phyloP scores from a whole-genome alignment of 345 rosid species.

The Boechera stricta region DNA sequence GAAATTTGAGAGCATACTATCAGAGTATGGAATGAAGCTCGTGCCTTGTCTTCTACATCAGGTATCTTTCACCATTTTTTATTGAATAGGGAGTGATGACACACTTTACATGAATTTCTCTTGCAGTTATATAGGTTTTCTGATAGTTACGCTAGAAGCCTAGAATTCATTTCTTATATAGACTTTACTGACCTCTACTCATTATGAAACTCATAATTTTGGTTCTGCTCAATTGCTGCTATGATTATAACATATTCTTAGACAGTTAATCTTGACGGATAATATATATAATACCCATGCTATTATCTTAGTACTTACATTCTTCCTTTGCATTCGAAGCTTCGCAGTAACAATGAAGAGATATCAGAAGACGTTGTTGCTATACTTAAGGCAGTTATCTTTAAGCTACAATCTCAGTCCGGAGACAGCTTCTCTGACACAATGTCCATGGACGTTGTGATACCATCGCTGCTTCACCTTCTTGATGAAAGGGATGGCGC shows the following conservation, averaged over 20 bases:
- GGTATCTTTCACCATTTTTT: slow-evolving; percentile 49
- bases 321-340: slow-evolving; percentile 54
- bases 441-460: slow-evolving; percentile 59
- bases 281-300: slow-evolving; percentile 1
- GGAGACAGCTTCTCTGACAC: slow-evolving; percentile 51
- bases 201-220: slow-evolving; percentile 11
- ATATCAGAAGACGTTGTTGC: slow-evolving; percentile 65
- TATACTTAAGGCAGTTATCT: slow-evolving; percentile 68
- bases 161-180: not conserved
- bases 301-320: slow-evolving; percentile 28
- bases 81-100: slow-evolving; percentile 13
- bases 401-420: slow-evolving; percentile 57
- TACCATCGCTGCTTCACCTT: slow-evolving; percentile 70
- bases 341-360: slow-evolving; percentile 72
- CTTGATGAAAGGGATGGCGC: slow-evolving; percentile 88
- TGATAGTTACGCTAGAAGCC: slow-evolving; percentile 2
- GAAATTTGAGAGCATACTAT: slow-evolving; percentile 60
- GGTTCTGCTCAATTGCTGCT: slow-evolving; percentile 21
- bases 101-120: slow-evolving; percentile 23
- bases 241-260: slow-evolving; percentile 16
- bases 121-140: slow-evolving; percentile 9
- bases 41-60: slow-evolving; percentile 69
- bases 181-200: slow-evolving; percentile 15
- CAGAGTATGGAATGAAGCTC: slow-evolving; percentile 71
- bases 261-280: not conserved